Evolutionary conservation across 192 early-diverging fungal species (phyloP), one percentile per base, ranked within the genome.

Genomic region (Dissophora ornata): DNA sequence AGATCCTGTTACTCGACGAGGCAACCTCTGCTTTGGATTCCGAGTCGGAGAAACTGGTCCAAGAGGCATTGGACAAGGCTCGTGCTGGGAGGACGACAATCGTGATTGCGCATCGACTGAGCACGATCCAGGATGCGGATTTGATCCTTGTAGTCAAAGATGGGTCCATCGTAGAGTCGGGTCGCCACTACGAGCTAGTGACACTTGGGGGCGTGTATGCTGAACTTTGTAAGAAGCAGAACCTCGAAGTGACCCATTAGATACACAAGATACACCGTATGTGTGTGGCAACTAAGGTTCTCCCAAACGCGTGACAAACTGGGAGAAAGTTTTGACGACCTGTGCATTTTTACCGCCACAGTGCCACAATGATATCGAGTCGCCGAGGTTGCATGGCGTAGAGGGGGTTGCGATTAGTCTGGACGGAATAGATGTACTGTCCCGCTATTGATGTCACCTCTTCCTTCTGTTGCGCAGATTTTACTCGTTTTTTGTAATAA

Each of bases 61-160:
- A 95, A 66, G 82, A 82, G 34, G 93, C 92, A 0, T 69, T 96
- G 45, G 90, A 95, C 56, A 64, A 52, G 51, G 86, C 82, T 3
- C 80, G 88, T 0, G 46, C 79, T 33, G 93, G 92, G 2, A 62
- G 94, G 11, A 95, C 94, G 0, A 95, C 92, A 0, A 84, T 95
- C 42, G 80, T 84, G 34, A 82, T 89, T 62, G 90, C 89, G 0
- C 92, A 94, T 78, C 69, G 92, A 0, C 79, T 95, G 25, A 88
- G 90, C n/a, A 95, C 93, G 15, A 90, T 94, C 64, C 91, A 94
- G 78, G 88, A 90, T 62, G 91, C 90, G 26, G 93, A 94, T 67
- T 18, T 68, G 22, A 95, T 95, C 40, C 57, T 89, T 22, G 94
- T 95, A 10, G 79, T 93, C 40, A 80, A 87, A 9, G 64, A 77